These are phyloP conservation scores for Yamadazyma ubonensis DNA, from an alignment of 805 yeast species.

Conservation along the genomic window DNA sequence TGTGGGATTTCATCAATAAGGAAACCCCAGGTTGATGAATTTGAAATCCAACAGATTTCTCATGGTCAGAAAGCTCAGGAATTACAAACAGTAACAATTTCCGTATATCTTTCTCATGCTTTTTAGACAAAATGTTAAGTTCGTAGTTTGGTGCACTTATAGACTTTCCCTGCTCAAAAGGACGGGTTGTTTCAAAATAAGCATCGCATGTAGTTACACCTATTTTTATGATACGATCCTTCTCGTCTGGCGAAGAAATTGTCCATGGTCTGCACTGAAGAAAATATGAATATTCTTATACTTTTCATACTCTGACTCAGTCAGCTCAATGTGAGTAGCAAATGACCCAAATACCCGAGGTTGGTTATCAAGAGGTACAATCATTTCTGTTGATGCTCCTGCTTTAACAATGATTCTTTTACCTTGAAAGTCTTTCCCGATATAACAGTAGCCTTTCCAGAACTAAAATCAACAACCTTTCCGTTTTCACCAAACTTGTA, in stretches of 20 bases:
- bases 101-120: slow-evolving; percentile 14
- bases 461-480: slow-evolving; percentile 5
- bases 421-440: slow-evolving; percentile 27
- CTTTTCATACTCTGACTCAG: slow-evolving; percentile 31
- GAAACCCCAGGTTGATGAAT: slow-evolving; percentile 41
- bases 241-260: slow-evolving; percentile 46
- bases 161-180: slow-evolving; percentile 15
- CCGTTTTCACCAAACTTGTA: slow-evolving; percentile 18
- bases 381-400: slow-evolving; percentile 38
- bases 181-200: slow-evolving; percentile 14
- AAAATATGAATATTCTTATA: slow-evolving; percentile 42
- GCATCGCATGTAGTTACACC: slow-evolving; percentile 19
- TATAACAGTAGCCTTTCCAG: slow-evolving; percentile 10
- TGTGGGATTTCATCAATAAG: slow-evolving; percentile 40
- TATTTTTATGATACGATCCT: slow-evolving; percentile 32
- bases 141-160: slow-evolving; percentile 14
- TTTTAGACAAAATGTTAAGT: slow-evolving; percentile 15
- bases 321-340: slow-evolving; percentile 36
- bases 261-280: slow-evolving; percentile 43
- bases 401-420: slow-evolving; percentile 32
- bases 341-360: slow-evolving; percentile 37
- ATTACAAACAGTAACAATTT: slow-evolving; percentile 13
- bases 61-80: slow-evolving; percentile 16
- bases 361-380: slow-evolving; percentile 28
- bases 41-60: slow-evolving; percentile 24